Evolutionary conservation across 2,329 filamentous ascomycete species (phyloP).

Genomic region (Aspergillus brunneoviolaceus): DNA sequence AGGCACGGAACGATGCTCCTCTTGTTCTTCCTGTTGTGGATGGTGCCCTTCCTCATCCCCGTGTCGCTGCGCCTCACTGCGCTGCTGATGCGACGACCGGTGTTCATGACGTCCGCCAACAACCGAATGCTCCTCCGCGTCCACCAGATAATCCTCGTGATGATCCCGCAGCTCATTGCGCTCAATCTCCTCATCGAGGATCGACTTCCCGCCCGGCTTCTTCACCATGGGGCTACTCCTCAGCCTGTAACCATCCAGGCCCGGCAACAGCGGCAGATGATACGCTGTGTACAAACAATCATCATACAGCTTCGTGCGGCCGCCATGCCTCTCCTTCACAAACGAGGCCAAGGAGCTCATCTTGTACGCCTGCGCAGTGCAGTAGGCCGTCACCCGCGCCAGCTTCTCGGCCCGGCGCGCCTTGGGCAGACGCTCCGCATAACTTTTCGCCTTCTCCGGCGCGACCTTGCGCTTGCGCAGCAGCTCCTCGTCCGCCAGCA

Average conservation of each 20-base stretch:
- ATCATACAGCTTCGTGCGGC: slow-evolving; percentile 94
- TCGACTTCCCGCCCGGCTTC: slow-evolving; percentile 86
- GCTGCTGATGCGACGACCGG: slow-evolving; percentile 11
- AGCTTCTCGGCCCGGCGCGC: slow-evolving; percentile 82
- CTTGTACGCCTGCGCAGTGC: slow-evolving; percentile 91
- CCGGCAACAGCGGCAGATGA: slow-evolving; percentile 82
- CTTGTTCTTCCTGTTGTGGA: neutral
- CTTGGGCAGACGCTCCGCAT: slow-evolving; percentile 90
- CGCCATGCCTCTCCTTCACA: slow-evolving; percentile 80
- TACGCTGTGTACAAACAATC: slow-evolving; percentile 97
- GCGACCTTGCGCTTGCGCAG: slow-evolving; percentile 54
- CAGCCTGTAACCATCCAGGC: slow-evolving; percentile 80
- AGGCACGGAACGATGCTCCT: neutral
- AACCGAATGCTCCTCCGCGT: slow-evolving; percentile 52
- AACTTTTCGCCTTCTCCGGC: slow-evolving; percentile 72
- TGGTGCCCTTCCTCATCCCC: slow-evolving; percentile 25
- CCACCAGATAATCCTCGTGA: slow-evolving; percentile 85
- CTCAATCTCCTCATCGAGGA: slow-evolving; percentile 94
- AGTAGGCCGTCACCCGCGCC: slow-evolving; percentile 89
- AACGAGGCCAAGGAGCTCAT: slow-evolving; percentile 86
- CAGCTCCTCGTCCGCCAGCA: slow-evolving; percentile 59
- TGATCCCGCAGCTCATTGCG: slow-evolving; percentile 86
- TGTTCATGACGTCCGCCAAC: slow-evolving; percentile 33
- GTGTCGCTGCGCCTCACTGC: slow-evolving; percentile 14
- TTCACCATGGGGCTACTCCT: slow-evolving; percentile 89